Evolutionary conservation across 2,329 filamentous ascomycete genomes (phyloP).

Genomic region (Penicillium freii): DNA sequence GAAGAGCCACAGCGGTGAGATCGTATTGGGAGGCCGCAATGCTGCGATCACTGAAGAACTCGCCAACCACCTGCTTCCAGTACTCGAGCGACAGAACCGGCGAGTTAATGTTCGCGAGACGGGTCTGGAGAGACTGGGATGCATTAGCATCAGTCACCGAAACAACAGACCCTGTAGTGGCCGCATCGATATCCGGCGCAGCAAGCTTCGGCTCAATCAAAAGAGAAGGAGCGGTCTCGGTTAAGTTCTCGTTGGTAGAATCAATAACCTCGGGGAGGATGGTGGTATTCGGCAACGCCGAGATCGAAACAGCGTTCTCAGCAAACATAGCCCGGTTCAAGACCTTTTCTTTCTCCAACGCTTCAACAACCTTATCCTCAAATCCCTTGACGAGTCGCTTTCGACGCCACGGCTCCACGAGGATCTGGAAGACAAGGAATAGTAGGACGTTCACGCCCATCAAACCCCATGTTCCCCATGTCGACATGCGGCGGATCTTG

Average conservation of each 20-base stretch:
- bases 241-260: background rate
- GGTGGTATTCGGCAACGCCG: background rate
- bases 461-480: conserved; percentile 96
- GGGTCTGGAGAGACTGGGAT: conserved; percentile 23
- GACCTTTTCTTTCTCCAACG: conserved; percentile 65
- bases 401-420: conserved; percentile 90
- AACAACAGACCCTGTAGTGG: background rate
- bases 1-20: conserved; percentile 65
- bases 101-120: conserved; percentile 22
- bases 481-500: conserved; percentile 91
- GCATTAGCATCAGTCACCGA: background rate
- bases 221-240: conserved; percentile 4
- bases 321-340: conserved; percentile 18
- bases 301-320: conserved; percentile 6
- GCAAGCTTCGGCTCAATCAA: background rate
- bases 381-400: conserved; percentile 77
- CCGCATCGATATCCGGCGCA: conserved; percentile 2
- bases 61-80: conserved; percentile 53
- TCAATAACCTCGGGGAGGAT: conserved; percentile 15
- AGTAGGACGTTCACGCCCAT: conserved; percentile 96
- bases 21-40: conserved; percentile 67
- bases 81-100: conserved; percentile 35
- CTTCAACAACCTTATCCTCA: conserved; percentile 70
- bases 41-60: conserved; percentile 65
- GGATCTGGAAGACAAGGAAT: conserved; percentile 80